Evolutionary conservation across 805 yeast species (phyloP).

Genomic region (Candida ponderosae): DNA sequence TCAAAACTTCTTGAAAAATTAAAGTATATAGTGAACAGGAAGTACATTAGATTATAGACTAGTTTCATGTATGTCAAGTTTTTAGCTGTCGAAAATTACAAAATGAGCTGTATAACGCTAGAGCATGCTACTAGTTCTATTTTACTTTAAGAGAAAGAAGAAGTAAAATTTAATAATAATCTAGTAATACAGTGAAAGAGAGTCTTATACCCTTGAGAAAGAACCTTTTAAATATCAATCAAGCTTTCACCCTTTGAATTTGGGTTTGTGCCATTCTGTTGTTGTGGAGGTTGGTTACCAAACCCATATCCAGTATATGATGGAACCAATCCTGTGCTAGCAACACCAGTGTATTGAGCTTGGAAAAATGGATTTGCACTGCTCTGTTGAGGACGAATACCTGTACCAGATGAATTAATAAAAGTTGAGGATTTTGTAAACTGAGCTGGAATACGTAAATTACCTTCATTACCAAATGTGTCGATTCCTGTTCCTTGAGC

Average conservation of each 20-base stretch:
- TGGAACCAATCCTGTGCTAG: conserved; percentile 60
- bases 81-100: too few species aligned
- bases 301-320: conserved; percentile 92
- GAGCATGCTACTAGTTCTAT: too few species aligned
- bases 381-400: conserved; percentile 30
- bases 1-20: conserved; percentile 56
- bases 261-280: conserved; percentile 7
- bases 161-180: too few species aligned
- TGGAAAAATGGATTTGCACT: conserved; percentile 36
- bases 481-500: conserved; percentile 89
- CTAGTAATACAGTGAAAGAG: too few species aligned
- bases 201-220: too few species aligned
- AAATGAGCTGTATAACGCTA: too few species aligned
- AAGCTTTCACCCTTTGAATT: conserved; percentile 18
- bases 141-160: too few species aligned
- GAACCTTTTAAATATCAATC: conserved; percentile 16
- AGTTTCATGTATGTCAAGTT: too few species aligned
- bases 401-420: conserved; percentile 85
- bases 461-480: conserved; percentile 87
- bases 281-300: conserved; percentile 55
- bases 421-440: conserved; percentile 78
- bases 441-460: conserved; percentile 82
- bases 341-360: conserved; percentile 68
- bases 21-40: too few species aligned
- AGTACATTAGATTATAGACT: too few species aligned